Percentiles rank a stretch among this genome's conserved stretches.
Evolutionary conservation across 768 basidiomycete genomes (phyloP).

Genomic region (Daedaleopsis sinensis): DNA sequence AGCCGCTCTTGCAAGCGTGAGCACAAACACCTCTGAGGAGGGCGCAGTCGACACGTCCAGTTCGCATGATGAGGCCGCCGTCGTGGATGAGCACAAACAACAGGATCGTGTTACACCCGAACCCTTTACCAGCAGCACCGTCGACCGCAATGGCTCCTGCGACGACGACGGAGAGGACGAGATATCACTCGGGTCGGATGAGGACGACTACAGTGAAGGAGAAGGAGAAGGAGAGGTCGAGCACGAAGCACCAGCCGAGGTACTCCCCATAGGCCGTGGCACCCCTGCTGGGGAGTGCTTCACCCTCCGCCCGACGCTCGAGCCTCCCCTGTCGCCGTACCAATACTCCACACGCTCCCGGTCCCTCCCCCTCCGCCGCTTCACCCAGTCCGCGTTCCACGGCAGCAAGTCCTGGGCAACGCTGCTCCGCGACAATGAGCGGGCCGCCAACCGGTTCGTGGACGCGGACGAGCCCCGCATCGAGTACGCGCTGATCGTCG

Average conservation of each 20-base stretch:
- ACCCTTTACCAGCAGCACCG: too few relatives aligned
- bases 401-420: not conserved
- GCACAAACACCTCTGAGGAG: too few relatives aligned
- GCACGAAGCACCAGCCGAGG: not conserved
- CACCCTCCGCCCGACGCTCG: not conserved
- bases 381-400: not conserved
- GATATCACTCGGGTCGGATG: not conserved
- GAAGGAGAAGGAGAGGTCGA: not conserved
- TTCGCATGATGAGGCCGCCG: too few relatives aligned
- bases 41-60: too few relatives aligned
- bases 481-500: not conserved
- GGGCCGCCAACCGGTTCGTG: not conserved
- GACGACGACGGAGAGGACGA: not conserved
- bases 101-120: too few relatives aligned
- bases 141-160: not conserved
- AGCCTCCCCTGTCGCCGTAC: not conserved
- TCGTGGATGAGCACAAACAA: too few relatives aligned
- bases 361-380: not conserved
- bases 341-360: not conserved
- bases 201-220: not conserved
- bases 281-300: not conserved
- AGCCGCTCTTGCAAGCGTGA: too few relatives aligned
- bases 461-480: not conserved
- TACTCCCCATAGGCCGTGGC: not conserved
- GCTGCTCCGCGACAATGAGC: not conserved